Percentiles rank a stretch among this genome's conserved stretches.
These are phyloP conservation scores for Hebeloma cylindrosporum DNA, from an alignment of 768 basidiomycete species.

Conservation along the genomic window DNA sequence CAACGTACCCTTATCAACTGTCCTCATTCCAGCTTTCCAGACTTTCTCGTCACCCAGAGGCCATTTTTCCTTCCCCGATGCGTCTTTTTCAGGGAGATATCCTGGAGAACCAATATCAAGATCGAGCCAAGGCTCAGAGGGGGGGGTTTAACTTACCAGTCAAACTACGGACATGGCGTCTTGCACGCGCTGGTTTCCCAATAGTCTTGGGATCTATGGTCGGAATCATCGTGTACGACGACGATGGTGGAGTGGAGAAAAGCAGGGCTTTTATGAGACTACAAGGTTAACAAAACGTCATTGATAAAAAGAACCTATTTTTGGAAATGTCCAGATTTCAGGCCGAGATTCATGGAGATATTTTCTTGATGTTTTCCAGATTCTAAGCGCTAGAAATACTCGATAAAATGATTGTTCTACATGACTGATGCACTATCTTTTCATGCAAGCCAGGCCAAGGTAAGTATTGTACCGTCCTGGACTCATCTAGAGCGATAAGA, in stretches of 20 bases:
- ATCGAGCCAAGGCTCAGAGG: neutral
- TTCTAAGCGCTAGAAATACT: no score
- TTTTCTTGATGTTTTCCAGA: no score
- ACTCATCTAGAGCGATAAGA: no score
- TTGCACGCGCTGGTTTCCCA: conserved; percentile 56
- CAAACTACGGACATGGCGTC: conserved; percentile 68
- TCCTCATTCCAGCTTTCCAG: conserved; percentile 67
- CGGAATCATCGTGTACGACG: conserved; percentile 53
- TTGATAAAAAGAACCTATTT: no score
- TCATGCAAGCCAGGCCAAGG: no score
- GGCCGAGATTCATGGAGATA: conserved; percentile 12
- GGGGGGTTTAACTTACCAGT: conserved; percentile 45
- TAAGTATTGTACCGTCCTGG: no score
- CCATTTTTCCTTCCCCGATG: conserved; percentile 80
- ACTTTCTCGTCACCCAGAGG: conserved; percentile 74
- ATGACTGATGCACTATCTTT: no score
- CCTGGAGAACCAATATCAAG: conserved; percentile 40
- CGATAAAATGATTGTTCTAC: no score
- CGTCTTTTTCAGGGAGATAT: conserved; percentile 77
- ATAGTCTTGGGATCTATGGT: conserved; percentile 64
- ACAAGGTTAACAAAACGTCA: no score
- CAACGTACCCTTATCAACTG: conserved; percentile 52
- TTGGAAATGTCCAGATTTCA: no score
- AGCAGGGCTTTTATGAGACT: conserved; percentile 2
- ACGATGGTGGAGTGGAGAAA: conserved; percentile 11